Percentiles rank a stretch among this genome's conserved stretches.
phyloP scores from a whole-genome alignment of 2,329 filamentous ascomycete genomes.

The Zymoseptoria ardabiliae region DNA sequence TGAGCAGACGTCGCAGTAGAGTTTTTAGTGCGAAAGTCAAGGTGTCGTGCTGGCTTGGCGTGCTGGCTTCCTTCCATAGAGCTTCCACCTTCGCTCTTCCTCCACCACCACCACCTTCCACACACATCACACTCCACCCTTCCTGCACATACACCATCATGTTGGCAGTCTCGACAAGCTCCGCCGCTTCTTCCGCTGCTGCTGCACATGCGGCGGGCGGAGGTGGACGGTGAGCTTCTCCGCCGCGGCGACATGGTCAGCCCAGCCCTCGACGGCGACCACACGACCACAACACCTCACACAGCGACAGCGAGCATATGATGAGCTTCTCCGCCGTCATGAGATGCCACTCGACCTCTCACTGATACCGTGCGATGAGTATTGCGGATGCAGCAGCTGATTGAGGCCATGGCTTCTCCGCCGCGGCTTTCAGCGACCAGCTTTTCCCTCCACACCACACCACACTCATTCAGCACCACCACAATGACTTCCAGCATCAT shows the following conservation, averaged over 20 bases:
- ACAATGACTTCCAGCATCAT: not conserved
- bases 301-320: not conserved
- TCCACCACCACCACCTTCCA: not conserved
- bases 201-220: not conserved
- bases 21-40: not conserved
- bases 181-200: not conserved
- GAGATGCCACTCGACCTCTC: not conserved
- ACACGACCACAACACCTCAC: not conserved
- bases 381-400: not conserved
- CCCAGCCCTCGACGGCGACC: not conserved
- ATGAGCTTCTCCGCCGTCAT: not conserved
- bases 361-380: not conserved
- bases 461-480: not conserved
- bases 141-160: not conserved
- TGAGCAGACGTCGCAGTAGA: not conserved
- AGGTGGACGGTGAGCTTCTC: not conserved
- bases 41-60: not conserved
- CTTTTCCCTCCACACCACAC: not conserved
- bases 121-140: not conserved
- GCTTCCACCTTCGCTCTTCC: not conserved
- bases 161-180: not conserved
- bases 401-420: not conserved
- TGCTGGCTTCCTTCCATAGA: not conserved
- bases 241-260: not conserved
- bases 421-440: not conserved